Evolutionary conservation across 805 yeast genomes (phyloP).

Genomic region (Cyberlindnera euphorbiae): DNA sequence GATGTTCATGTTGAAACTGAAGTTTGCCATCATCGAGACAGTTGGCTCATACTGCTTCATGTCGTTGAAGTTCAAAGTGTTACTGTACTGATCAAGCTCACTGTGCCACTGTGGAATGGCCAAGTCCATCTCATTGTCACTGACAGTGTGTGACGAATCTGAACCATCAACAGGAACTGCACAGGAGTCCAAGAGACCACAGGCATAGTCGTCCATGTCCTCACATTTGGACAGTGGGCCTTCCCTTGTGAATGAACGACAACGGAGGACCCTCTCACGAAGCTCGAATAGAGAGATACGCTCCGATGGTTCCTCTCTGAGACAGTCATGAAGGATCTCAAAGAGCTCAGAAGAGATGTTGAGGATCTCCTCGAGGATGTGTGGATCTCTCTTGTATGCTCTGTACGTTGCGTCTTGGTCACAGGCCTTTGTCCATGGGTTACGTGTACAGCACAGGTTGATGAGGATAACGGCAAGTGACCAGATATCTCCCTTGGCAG

Average conservation of each 20-base stretch:
- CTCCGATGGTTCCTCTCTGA: slow-evolving; percentile 30
- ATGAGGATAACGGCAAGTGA: slow-evolving; percentile 77
- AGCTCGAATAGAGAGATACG: slow-evolving; percentile 26
- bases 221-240: slow-evolving; percentile 21
- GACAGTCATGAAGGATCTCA: slow-evolving; percentile 36
- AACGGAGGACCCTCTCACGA: slow-evolving; percentile 15
- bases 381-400: slow-evolving; percentile 52
- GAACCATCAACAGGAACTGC: slow-evolving; percentile 8
- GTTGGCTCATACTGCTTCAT: slow-evolving; percentile 6
- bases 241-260: slow-evolving; percentile 17
- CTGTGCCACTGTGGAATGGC: slow-evolving; percentile 5
- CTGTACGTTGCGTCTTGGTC: slow-evolving; percentile 59
- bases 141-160: too few species aligned
- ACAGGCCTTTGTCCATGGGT: slow-evolving; percentile 87
- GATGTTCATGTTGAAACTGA: slow-evolving; percentile 17
- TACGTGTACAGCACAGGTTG: slow-evolving; percentile 76
- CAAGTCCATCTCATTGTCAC: too few species aligned
- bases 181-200: slow-evolving; percentile 5
- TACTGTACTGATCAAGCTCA: background rate
- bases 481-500: slow-evolving; percentile 83
- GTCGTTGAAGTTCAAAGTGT: background rate
- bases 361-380: slow-evolving; percentile 57
- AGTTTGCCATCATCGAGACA: slow-evolving; percentile 13
- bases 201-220: slow-evolving; percentile 3
- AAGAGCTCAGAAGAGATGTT: slow-evolving; percentile 68